These are phyloP conservation scores for Cyclotella kingstonii DNA, from an alignment of 108 stramenopile species.

Conservation along the genomic window DNA sequence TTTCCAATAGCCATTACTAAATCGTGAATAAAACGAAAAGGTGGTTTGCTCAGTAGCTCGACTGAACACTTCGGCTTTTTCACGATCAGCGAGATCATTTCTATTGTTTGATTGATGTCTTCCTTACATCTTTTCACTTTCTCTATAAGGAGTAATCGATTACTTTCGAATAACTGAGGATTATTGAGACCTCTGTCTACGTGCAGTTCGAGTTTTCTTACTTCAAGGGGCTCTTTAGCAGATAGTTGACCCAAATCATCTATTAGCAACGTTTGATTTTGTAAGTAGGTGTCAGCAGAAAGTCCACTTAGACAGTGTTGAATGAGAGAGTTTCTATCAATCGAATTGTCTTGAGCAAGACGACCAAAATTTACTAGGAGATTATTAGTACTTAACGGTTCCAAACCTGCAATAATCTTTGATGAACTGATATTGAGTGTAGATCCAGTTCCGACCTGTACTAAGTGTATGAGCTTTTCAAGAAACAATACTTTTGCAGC, in stretches of 20 bases:
- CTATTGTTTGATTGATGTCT: constrained; percentile 32
- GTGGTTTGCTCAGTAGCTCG: constrained; percentile 77
- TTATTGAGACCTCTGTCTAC: neutral
- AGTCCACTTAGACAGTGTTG: constrained; percentile 26
- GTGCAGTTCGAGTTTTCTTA: neutral
- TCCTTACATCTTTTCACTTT: constrained; percentile 23
- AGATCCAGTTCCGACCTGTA: constrained; percentile 21
- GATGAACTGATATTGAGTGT: constrained; percentile 19
- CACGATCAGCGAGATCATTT: constrained; percentile 47
- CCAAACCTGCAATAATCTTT: constrained; percentile 44
- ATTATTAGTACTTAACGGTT: constrained; percentile 37
- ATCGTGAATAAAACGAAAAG: constrained; percentile 86
- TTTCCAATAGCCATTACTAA: constrained; percentile 55
- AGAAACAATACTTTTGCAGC: constrained; percentile 39
- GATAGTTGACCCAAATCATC: neutral
- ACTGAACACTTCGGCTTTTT: constrained; percentile 75
- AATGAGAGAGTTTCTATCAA: constrained; percentile 21
- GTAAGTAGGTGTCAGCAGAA: constrained; percentile 13
- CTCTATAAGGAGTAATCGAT: neutral
- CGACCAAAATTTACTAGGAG: constrained; percentile 20
- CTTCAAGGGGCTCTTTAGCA: neutral
- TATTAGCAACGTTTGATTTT: neutral
- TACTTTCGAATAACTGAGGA: neutral
- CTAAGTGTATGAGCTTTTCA: constrained; percentile 44
- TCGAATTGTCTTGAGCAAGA: constrained; percentile 18